These are phyloP conservation scores for Nadsonia commutata DNA, from an alignment of 1,139 yeast species.

Conservation along the genomic window DNA sequence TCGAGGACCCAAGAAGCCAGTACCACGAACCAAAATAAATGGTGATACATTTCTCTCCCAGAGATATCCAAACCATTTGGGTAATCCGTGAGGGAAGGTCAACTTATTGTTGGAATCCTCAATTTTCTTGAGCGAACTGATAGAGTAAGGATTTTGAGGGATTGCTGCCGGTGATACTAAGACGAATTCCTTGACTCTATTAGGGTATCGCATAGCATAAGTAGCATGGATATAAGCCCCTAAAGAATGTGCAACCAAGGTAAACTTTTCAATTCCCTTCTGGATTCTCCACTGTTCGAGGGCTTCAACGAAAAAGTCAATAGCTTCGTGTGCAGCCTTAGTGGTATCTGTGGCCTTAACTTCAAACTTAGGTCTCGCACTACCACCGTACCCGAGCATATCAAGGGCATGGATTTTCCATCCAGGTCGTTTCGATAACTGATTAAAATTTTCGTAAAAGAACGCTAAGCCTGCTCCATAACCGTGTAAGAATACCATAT, in stretches of 20 bases:
- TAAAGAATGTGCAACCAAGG: slow-evolving; percentile 78
- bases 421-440: slow-evolving; percentile 24
- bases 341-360: slow-evolving; percentile 17
- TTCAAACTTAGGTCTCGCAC: slow-evolving; percentile 45
- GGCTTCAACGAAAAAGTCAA: slow-evolving; percentile 57
- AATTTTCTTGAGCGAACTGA: slow-evolving; percentile 10
- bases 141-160: slow-evolving; percentile 19
- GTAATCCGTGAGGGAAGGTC: slow-evolving; percentile 3
- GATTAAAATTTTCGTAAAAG: slow-evolving; percentile 62
- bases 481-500: slow-evolving; percentile 68
- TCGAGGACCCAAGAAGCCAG: slow-evolving; percentile 28
- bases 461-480: slow-evolving; percentile 84
- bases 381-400: slow-evolving; percentile 71
- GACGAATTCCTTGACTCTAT: slow-evolving; percentile 46
- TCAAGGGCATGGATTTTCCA: slow-evolving; percentile 61
- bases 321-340: slow-evolving; percentile 7
- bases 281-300: slow-evolving; percentile 71
- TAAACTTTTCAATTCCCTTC: slow-evolving; percentile 37
- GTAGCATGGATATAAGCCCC: slow-evolving; percentile 81
- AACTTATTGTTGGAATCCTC: slow-evolving; percentile 3
- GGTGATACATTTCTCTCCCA: slow-evolving; percentile 30
- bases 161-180: slow-evolving; percentile 87
- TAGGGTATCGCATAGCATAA: slow-evolving; percentile 64
- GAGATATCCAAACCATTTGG: slow-evolving; percentile 21
- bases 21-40: slow-evolving; percentile 23